phyloP scores from a whole-genome alignment of 306 rosid genomes.

The Vicia villosa region DNA sequence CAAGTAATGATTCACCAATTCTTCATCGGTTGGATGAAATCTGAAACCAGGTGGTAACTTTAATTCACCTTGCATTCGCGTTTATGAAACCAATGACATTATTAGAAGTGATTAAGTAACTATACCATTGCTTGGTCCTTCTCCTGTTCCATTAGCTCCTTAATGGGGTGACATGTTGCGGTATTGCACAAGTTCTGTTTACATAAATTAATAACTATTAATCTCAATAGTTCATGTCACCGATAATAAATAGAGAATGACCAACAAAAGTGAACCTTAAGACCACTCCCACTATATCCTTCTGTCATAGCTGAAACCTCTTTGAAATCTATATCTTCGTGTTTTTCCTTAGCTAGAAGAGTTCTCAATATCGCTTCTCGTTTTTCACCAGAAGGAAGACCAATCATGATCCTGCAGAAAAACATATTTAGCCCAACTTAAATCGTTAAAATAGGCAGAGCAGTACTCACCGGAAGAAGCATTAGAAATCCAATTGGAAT shows the following conservation, averaged over 20 bases:
- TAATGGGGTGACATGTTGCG: constrained; percentile 63
- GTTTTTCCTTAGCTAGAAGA: constrained; percentile 66
- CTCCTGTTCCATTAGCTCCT: constrained; percentile 83
- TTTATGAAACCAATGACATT: neutral
- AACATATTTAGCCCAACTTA: constrained; percentile 2
- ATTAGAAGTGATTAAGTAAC: constrained; percentile 17
- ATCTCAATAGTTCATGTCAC: neutral
- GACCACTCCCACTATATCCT: constrained; percentile 94
- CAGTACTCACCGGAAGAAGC: constrained; percentile 92
- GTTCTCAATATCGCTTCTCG: constrained; percentile 78
- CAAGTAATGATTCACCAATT: constrained; percentile 75
- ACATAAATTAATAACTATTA: neutral
- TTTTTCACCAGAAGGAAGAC: constrained; percentile 77
- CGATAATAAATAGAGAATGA: neutral
- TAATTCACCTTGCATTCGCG: constrained; percentile 52
- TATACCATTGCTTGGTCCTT: constrained; percentile 68
- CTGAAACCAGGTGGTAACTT: constrained; percentile 89
- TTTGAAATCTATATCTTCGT: constrained; percentile 65
- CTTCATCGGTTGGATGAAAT: constrained; percentile 95
- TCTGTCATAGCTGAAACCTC: constrained; percentile 82
- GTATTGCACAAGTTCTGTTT: neutral
- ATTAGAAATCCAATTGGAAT: constrained; percentile 89
- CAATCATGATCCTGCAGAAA: constrained; percentile 69
- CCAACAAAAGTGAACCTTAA: constrained; percentile 62
- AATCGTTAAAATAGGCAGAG: constrained; percentile 10